phyloP scores from a whole-genome alignment of 2,329 filamentous ascomycete genomes.

The Trichophyton verrucosum region DNA sequence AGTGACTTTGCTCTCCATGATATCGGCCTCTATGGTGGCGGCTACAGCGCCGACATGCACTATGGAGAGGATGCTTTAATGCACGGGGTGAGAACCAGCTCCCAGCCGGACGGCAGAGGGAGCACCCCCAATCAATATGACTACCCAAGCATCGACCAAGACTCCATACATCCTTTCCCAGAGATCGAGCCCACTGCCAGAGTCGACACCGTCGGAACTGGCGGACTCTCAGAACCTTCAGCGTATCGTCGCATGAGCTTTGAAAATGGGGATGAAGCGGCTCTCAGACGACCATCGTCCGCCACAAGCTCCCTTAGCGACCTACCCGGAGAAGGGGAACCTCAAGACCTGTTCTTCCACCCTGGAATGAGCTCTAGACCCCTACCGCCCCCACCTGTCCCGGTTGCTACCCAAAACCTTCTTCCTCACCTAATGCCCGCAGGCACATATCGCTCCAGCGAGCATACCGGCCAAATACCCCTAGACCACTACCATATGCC shows the following conservation, averaged over 20 bases:
- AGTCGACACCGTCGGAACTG: slow-evolving; percentile 82
- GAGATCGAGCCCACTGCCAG: slow-evolving; percentile 49
- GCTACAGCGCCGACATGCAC: slow-evolving; percentile 50
- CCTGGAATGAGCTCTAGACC: slow-evolving; percentile 57
- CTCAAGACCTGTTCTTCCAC: slow-evolving; percentile 88
- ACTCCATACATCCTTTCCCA: slow-evolving; percentile 46
- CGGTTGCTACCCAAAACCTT: slow-evolving; percentile 36
- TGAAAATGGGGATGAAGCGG: slow-evolving; percentile 77
- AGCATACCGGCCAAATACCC: slow-evolving; percentile 29
- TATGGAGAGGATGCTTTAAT: slow-evolving; percentile 41
- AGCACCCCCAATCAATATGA: slow-evolving; percentile 25
- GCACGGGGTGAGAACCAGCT: neutral
- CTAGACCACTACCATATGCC: slow-evolving; percentile 28
- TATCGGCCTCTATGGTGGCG: slow-evolving; percentile 60
- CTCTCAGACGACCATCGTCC: slow-evolving; percentile 41
- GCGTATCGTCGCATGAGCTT: slow-evolving; percentile 63
- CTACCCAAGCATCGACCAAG: slow-evolving; percentile 33
- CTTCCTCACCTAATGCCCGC: slow-evolving; percentile 40
- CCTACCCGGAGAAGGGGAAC: slow-evolving; percentile 54
- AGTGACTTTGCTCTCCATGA: slow-evolving; percentile 63
- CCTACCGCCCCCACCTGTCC: slow-evolving; percentile 51
- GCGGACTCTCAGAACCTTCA: slow-evolving; percentile 66
- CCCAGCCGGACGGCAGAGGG: slow-evolving; percentile 7
- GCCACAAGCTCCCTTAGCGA: slow-evolving; percentile 43
- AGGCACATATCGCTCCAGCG: slow-evolving; percentile 47